These are phyloP conservation scores for Leccinellum rugosiceps DNA, from an alignment of 768 basidiomycete genomes.

Conservation along the genomic window DNA sequence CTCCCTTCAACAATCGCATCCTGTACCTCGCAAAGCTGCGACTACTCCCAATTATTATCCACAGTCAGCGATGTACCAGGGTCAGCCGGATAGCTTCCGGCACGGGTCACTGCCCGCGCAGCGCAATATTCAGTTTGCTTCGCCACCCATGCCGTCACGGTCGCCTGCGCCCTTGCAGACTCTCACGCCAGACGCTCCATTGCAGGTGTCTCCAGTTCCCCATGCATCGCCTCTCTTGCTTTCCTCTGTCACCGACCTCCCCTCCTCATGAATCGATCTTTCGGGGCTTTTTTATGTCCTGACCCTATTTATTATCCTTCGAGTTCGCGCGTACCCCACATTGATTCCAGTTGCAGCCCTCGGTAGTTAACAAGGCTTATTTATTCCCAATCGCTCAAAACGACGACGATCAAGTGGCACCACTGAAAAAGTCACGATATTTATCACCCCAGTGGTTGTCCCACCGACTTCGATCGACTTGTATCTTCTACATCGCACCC, in stretches of 20 bases:
- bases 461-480: constrained; percentile 17
- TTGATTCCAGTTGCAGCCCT: constrained; percentile 8
- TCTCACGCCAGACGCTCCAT: constrained; percentile 25
- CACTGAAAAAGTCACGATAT: constrained; percentile 21
- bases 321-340: constrained; percentile 17
- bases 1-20: constrained; percentile 40
- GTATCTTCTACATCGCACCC: constrained; percentile 30
- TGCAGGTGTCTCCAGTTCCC: constrained; percentile 23
- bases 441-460: constrained; percentile 19
- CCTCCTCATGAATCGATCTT: constrained; percentile 16
- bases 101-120: constrained; percentile 31
- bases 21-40: constrained; percentile 31
- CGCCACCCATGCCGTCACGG: constrained; percentile 30
- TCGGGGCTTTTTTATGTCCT: constrained; percentile 11
- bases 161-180: constrained; percentile 24
- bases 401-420: constrained; percentile 23
- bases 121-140: constrained; percentile 28
- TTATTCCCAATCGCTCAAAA: constrained; percentile 31
- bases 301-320: constrained; percentile 29
- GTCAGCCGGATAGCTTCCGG: constrained; percentile 29
- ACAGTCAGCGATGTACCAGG: constrained; percentile 26
- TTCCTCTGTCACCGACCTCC: constrained; percentile 21
- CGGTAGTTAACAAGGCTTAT: constrained; percentile 25
- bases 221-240: constrained; percentile 29
- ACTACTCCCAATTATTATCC: constrained; percentile 34